A percentile compares a stretch with the other conserved stretches of the same genome.
These are phyloP conservation scores for Piloderma croceum DNA, from an alignment of 768 basidiomycete species.

Conservation along the genomic window DNA sequence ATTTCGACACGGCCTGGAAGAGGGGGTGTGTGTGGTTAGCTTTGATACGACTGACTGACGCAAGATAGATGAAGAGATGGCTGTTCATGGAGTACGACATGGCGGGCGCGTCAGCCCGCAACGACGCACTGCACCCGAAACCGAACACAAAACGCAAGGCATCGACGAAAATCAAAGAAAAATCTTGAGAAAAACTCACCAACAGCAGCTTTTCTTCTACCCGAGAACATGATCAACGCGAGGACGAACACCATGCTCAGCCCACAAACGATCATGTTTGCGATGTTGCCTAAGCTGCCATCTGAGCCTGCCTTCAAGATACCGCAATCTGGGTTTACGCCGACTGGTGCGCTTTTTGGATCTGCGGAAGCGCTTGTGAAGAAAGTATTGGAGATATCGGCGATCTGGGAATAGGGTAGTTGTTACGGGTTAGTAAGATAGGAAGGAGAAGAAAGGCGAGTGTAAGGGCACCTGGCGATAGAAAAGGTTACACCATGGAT, in stretches of 20 bases:
- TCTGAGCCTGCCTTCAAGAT: slow-evolving; percentile 57
- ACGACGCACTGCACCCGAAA: too few relatives aligned
- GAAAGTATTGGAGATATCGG: slow-evolving; percentile 25
- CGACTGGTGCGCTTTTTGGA: slow-evolving; percentile 61
- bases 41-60: neutral
- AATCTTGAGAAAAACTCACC: slow-evolving; percentile 48
- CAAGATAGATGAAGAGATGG: too few relatives aligned
- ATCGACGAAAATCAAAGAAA: slow-evolving; percentile 1
- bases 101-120: too few relatives aligned
- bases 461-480: slow-evolving; percentile 65
- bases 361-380: slow-evolving; percentile 40
- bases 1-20: slow-evolving; percentile 62
- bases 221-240: slow-evolving; percentile 50
- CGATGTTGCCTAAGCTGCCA: slow-evolving; percentile 73
- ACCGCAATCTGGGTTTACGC: slow-evolving; percentile 77
- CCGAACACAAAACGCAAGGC: too few relatives aligned
- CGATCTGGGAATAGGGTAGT: slow-evolving; percentile 36
- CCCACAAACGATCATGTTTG: slow-evolving; percentile 80
- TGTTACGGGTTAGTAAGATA: slow-evolving; percentile 15
- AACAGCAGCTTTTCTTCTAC: slow-evolving; percentile 80
- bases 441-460: slow-evolving; percentile 6
- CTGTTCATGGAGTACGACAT: too few relatives aligned
- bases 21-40: slow-evolving; percentile 4
- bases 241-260: slow-evolving; percentile 59
- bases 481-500: slow-evolving; percentile 94